Base-by-base conservation (phyloP, 2,329 filamentous ascomycete species). In the Coniochaeta hoffmannii region DNA sequence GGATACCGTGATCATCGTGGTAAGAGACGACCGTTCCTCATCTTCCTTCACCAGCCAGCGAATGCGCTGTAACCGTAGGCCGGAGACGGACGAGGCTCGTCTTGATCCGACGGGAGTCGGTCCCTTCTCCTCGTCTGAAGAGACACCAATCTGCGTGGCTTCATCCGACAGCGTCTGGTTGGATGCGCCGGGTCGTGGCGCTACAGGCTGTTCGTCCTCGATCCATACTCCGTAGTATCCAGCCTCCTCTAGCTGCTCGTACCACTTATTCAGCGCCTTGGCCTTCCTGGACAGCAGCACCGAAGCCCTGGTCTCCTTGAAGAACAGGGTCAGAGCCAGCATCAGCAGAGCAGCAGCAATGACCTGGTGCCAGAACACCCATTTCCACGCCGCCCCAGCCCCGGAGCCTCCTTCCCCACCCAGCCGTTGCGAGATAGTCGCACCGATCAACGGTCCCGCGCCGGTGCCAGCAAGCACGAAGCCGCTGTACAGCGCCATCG, bases 401-500 rank as follows among this genome's bases (percentile, higher is more conserved):
- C 55, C 55, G 24, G 6, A 6, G 9, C 62, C 65, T 4, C 56
- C 22, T 50, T n/a, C n/a, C 9, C 50, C 34, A n/a, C 72, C 78
- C 1, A 82, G 77, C 53, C 82, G 76, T 34, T 88, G 73, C 0
- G 86, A 82, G 59, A 97, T 83, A 49, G 86, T 82, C 0, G 88
- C 83, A 4, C 80, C 81, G 0, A 91, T 73, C 7, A 96, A 66
- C 0, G 91, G 91, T 0, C 91, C 92, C 1, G 87, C 72, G 0
- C 90, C 90, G 0, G 90, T 95, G 0, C 90, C 93, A 10, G 87
- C 78, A 0, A 97, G 73, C 0, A 90, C 91, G 3, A 78, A 76
- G 0, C 87, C 89, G n/a, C 87, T 88, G 68, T 96, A 97, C 0
- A 96, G 67, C 0, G 90, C 87, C 93, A 97, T 96, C 0, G 92